Percentiles rank a stretch among this genome's conserved stretches.
Evolutionary conservation across 441 rosid genomes (phyloP).

Genomic region (Codiaeum variegatum): DNA sequence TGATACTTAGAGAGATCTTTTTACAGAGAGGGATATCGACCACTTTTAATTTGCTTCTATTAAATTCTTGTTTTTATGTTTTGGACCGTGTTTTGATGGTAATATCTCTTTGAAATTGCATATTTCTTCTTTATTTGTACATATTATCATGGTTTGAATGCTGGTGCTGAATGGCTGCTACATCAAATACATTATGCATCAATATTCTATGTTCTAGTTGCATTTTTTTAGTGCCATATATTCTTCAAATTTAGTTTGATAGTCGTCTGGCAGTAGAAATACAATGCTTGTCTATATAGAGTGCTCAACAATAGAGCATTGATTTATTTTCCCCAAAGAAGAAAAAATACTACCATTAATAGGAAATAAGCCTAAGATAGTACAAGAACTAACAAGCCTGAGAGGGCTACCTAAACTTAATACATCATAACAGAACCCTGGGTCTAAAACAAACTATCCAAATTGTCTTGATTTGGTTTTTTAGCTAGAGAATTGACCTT

Average conservation of each 20-base stretch:
- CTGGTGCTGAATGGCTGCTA: neutral
- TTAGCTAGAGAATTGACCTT: no score
- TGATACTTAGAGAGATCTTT: constrained; percentile 58
- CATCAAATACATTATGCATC: neutral
- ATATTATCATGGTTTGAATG: neutral
- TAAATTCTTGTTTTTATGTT: neutral
- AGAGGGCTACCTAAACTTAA: no score
- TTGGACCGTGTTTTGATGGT: neutral
- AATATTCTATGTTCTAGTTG: neutral
- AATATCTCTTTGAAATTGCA: neutral
- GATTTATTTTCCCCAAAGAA: no score
- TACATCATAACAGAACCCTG: no score
- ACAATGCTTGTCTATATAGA: neutral
- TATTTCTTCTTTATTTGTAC: neutral
- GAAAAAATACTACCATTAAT: no score
- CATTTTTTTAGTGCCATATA: neutral
- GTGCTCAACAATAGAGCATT: neutral
- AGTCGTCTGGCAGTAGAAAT: neutral
- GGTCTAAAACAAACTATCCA: no score
- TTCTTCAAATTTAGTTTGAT: neutral
- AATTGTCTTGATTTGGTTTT: no score
- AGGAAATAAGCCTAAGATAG: no score
- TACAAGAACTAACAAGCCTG: no score
- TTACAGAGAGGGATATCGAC: constrained; percentile 69
- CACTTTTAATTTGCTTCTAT: constrained; percentile 37